phyloP scores from a whole-genome alignment of 768 basidiomycete species.

The Xerocomus spinulosus region DNA sequence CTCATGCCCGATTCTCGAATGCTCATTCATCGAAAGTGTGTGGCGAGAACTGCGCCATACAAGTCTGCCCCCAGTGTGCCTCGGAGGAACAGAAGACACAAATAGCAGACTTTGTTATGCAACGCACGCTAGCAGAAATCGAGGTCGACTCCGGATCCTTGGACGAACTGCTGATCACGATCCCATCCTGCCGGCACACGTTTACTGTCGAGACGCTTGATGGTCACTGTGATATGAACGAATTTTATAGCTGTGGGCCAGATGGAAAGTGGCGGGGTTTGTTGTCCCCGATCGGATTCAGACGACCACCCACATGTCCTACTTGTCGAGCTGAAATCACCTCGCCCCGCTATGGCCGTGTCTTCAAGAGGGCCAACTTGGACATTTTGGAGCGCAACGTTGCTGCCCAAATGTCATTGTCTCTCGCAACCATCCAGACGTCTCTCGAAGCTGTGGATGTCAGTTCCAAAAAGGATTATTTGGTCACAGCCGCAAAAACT shows the following conservation, averaged over 20 bases:
- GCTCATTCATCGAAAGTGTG: constrained; percentile 45
- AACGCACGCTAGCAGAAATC: constrained; percentile 47
- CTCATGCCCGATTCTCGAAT: background rate
- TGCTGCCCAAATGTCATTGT: constrained; percentile 45
- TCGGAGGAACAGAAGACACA: constrained; percentile 32
- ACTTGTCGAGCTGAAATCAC: constrained; percentile 57
- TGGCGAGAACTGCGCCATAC: constrained; percentile 56
- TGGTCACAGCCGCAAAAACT: constrained; percentile 1
- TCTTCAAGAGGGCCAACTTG: constrained; percentile 57
- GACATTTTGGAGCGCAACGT: constrained; percentile 66
- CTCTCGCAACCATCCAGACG: constrained; percentile 32
- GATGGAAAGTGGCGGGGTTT: constrained; percentile 44
- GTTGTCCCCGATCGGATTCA: constrained; percentile 37
- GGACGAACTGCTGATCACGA: constrained; percentile 55
- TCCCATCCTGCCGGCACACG: constrained; percentile 56
- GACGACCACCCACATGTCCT: constrained; percentile 51
- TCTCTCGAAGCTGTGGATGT: constrained; percentile 29
- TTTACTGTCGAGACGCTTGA: constrained; percentile 74
- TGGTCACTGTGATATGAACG: constrained; percentile 46
- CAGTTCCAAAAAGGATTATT: constrained; percentile 15
- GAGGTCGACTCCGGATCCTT: constrained; percentile 34
- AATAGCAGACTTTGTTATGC: constrained; percentile 59
- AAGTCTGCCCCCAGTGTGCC: constrained; percentile 52
- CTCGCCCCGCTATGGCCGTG: constrained; percentile 55
- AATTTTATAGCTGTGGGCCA: constrained; percentile 41